Conservation (phyloP, 1,284 basidiomycete genomes). For the Naganishia albida region DNA sequence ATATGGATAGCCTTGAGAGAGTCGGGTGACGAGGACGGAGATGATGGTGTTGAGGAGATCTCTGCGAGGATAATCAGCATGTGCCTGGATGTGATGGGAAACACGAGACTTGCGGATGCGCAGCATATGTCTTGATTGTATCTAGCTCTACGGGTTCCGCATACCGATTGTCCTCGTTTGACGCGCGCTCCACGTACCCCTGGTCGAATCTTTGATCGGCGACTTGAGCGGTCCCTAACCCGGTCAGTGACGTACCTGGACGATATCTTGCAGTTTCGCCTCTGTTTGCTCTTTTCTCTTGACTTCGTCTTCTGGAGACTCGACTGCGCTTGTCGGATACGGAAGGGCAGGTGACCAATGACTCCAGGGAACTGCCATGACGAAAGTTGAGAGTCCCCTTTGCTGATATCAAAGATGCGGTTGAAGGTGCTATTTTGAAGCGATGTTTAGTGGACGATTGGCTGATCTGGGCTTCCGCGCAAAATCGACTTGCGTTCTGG, state of each 20-base stretch:
- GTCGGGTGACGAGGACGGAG: constrained; percentile 1
- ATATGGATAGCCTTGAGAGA: constrained; percentile 21
- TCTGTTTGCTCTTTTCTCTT: constrained; percentile 2
- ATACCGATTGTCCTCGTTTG: constrained; percentile 12
- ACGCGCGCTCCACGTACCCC: constrained; percentile 17
- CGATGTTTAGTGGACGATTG: too few species aligned
- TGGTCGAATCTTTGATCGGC: background rate
- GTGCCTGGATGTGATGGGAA: background rate
- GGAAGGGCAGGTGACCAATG: constrained; percentile 16
- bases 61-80: background rate
- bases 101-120: background rate
- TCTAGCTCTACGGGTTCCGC: constrained; percentile 26
- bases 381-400: too few species aligned
- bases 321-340: background rate
- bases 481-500: too few species aligned
- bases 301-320: background rate
- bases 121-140: constrained; percentile 20
- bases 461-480: too few species aligned
- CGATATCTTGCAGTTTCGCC: background rate
- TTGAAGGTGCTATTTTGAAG: too few species aligned
- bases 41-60: constrained; percentile 14
- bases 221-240: background rate
- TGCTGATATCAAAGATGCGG: too few species aligned
- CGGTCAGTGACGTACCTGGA: background rate
- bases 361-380: constrained; percentile 17